Percentiles rank a stretch among this genome's conserved stretches.
Evolutionary conservation across 306 rosid species (phyloP).

Genomic region (Sindora glabra): DNA sequence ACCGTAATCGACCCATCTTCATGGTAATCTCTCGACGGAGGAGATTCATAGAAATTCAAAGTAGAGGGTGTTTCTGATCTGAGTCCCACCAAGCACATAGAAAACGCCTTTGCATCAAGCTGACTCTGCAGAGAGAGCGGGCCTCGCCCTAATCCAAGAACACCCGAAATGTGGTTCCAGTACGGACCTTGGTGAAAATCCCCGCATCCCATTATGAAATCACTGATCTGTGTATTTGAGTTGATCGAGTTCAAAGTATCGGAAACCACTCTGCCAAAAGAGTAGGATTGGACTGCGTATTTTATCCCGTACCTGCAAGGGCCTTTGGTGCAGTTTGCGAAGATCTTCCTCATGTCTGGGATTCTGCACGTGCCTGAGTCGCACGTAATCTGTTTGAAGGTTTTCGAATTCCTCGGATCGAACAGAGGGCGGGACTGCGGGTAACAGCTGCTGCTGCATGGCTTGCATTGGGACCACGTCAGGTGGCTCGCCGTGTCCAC

Average conservation of each 20-base stretch:
- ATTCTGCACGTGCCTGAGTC: conserved; percentile 20
- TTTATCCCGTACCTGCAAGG: conserved; percentile 9
- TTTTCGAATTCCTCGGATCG: conserved; percentile 2
- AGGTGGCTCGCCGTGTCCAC: conserved; percentile 23
- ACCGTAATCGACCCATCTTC: conserved; percentile 5
- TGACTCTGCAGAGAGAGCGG: conserved; percentile 34
- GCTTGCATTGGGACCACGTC: conserved; percentile 30
- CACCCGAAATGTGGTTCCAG: conserved; percentile 13
- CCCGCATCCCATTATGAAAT: conserved; percentile 27
- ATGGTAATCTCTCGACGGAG: neutral
- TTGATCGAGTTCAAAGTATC: conserved; percentile 4
- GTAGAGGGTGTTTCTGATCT: conserved; percentile 3
- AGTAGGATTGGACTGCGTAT: neutral
- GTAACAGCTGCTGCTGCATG: conserved; percentile 20
- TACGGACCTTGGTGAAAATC: conserved; percentile 21
- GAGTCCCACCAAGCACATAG: conserved; percentile 11
- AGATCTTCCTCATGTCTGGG: conserved; percentile 15
- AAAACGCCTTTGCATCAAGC: conserved; percentile 26
- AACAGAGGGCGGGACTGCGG: conserved; percentile 22
- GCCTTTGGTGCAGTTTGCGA: conserved; percentile 8
- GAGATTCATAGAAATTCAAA: conserved; percentile 14
- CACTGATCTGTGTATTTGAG: neutral
- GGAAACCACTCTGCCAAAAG: conserved; percentile 19
- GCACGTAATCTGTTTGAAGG: conserved; percentile 10
- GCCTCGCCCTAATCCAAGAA: conserved; percentile 33